Conservation (phyloP, 73 alveolate genomes). For the Paramecium sexaurelia region DNA sequence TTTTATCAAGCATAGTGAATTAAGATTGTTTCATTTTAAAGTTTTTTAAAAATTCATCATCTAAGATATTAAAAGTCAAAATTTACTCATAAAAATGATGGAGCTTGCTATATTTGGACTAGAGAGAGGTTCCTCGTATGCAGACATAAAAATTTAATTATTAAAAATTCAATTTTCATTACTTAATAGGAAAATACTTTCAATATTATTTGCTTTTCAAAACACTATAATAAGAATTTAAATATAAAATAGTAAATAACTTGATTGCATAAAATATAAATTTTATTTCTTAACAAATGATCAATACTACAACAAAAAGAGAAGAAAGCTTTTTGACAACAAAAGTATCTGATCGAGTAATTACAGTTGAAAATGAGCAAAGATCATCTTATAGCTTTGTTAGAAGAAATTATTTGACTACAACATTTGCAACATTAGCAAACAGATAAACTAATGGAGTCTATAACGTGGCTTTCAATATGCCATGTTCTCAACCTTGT, state of each 20-base stretch:
- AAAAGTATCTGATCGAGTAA: constrained; percentile 5
- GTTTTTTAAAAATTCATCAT: background rate
- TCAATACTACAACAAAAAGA: background rate
- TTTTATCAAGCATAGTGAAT: constrained; percentile 19
- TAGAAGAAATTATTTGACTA: constrained; percentile 29
- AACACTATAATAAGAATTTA: background rate
- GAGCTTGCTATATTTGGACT: constrained; percentile 12
- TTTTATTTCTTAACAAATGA: background rate
- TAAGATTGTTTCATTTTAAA: constrained; percentile 17
- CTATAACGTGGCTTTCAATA: background rate
- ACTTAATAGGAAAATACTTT: background rate
- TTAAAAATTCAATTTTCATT: background rate
- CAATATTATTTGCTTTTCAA: background rate
- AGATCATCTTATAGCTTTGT: constrained; percentile 2
- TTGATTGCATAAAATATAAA: background rate
- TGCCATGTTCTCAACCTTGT: background rate
- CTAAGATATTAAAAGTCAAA: background rate
- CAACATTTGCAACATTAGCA: constrained; percentile 7
- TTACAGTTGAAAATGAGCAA: background rate
- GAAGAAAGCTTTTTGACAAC: constrained; percentile 27
- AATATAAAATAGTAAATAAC: background rate
- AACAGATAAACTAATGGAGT: background rate
- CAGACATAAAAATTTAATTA: background rate
- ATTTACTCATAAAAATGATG: background rate
- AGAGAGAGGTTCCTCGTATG: background rate